Base-by-base conservation (phyloP, 1,284 basidiomycete genomes). In the Ustilago loliicola region DNA sequence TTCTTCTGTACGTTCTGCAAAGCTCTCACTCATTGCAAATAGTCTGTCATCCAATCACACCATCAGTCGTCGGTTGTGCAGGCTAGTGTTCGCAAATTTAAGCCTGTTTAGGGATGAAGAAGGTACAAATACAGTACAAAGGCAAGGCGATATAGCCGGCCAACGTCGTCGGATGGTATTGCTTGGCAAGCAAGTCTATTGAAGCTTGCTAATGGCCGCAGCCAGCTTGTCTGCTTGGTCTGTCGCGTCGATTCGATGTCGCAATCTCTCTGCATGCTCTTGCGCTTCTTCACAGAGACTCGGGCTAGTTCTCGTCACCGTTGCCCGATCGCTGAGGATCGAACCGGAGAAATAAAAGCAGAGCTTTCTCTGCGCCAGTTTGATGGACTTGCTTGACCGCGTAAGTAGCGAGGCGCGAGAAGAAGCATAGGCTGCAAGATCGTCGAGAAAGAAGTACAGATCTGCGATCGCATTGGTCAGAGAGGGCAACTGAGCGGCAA, bases 401-500 rank as follows among this genome's bases (percentile, higher is more conserved):
- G 53, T 29, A 23, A 57, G 36, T 1, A 29, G 0, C 19, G 52
- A 23, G 29, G 17, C 17, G 7, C 21, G 45, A 2, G 23, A 32
- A 11, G 64, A 25, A 6, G 27, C 13, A 2, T 48, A 3, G 10
- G 13, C 11, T 1, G 61, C 21, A 3, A 59, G 15, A n/a, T 60
- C 23, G 1, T 73, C 55, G 19, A 78, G 38, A 29, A 68, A 72
- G 29, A 66, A 56, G 52, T 34, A 54, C 32, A 78, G 32, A 38
- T 78, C 76, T 11, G 62, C 72, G 10, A 74, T 36, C 0, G 72
- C 72, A 34, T 68, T 74, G 58, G 71, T 55, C 38, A 65, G 15
- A 3, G 62, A 36, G n/a, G 76, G 55, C 15, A 59, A 50, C 36
- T 68, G 75, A 1, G 50, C 60, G 10, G 67, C 65, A 0, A 51